Percentiles rank a stretch among this genome's conserved stretches.
Evolutionary conservation across 2,329 filamentous ascomycete species (phyloP).

Genomic region (Fusarium pseudonygamai): DNA sequence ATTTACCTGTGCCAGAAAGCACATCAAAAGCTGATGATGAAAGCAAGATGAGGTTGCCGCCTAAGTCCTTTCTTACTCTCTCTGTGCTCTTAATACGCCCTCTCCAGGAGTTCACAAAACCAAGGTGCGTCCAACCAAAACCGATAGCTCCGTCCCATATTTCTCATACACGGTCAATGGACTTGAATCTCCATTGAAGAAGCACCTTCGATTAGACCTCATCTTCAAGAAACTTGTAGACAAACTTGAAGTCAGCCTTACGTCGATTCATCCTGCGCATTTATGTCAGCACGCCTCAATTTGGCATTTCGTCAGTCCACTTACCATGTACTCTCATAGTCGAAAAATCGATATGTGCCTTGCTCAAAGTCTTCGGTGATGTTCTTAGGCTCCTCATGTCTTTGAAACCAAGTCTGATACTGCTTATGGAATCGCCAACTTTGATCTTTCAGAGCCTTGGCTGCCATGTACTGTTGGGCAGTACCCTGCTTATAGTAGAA

Average conservation of each 20-base stretch:
- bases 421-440: constrained; percentile 99
- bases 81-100: constrained; percentile 16
- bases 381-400: constrained; percentile 97
- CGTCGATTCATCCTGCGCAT: constrained; percentile 90
- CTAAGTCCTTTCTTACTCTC: constrained; percentile 13
- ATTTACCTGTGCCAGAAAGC: constrained; percentile 27
- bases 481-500: constrained; percentile 99
- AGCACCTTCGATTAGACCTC: constrained; percentile 66
- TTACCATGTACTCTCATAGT: constrained; percentile 99
- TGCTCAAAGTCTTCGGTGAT: constrained; percentile 99
- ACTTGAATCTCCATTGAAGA: not conserved
- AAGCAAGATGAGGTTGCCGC: constrained; percentile 22
- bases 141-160: constrained; percentile 28
- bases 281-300: constrained; percentile 26
- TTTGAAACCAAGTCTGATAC: constrained; percentile 99
- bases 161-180: constrained; percentile 10
- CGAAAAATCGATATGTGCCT: constrained; percentile 98
- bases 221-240: constrained; percentile 97
- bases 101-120: constrained; percentile 27
- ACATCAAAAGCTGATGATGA: constrained; percentile 20
- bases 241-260: constrained; percentile 98
- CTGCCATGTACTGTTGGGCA: constrained; percentile 93
- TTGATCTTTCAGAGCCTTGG: constrained; percentile 96
- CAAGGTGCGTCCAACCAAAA: constrained; percentile 31
- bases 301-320: constrained; percentile 45